Evolutionary conservation across 2,329 filamentous ascomycete genomes (phyloP).

Genomic region (Sclerotinia glacialis): DNA sequence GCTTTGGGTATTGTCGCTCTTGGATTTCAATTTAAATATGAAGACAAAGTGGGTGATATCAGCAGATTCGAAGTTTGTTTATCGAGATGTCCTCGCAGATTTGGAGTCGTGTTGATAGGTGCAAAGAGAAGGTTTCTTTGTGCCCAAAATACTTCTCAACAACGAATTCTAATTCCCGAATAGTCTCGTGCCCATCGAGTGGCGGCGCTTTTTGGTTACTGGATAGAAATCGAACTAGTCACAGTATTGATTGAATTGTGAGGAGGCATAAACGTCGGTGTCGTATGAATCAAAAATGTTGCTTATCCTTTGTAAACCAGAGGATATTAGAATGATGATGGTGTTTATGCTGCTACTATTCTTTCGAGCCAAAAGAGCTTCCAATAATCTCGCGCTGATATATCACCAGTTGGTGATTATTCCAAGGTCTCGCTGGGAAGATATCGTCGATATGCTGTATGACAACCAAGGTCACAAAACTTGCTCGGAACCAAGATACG

Average conservation of each 20-base stretch:
- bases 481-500: background rate
- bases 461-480: background rate
- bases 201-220: background rate
- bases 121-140: conserved; percentile 4
- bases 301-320: background rate
- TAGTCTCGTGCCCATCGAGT: conserved; percentile 11
- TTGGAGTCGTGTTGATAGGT: background rate
- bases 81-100: background rate
- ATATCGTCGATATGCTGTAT: background rate
- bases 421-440: background rate
- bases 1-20: conserved; percentile 10
- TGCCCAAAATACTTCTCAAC: background rate
- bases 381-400: background rate
- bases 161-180: background rate
- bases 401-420: background rate
- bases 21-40: background rate
- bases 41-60: background rate
- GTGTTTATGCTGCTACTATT: background rate
- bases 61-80: background rate
- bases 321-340: background rate
- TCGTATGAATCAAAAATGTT: background rate
- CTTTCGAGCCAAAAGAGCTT: background rate
- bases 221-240: background rate
- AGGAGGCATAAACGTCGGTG: background rate
- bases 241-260: conserved; percentile 2